Evolutionary conservation across 2,329 filamentous ascomycete genomes (phyloP).

Genomic region (Nigrospora oryzae): DNA sequence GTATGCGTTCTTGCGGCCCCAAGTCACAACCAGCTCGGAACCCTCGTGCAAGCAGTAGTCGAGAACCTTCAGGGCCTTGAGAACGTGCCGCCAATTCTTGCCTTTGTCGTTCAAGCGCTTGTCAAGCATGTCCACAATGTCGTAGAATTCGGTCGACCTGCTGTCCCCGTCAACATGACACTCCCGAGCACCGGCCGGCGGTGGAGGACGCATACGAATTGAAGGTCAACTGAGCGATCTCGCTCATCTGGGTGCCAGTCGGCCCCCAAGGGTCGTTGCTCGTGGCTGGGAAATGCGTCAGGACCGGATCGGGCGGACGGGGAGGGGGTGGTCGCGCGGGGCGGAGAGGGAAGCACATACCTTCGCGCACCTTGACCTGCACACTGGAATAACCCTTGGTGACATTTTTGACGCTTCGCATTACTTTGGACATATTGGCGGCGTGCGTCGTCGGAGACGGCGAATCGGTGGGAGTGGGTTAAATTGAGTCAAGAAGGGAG

Average conservation of each 20-base stretch:
- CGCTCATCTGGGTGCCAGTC: constrained; percentile 95
- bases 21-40: constrained; percentile 91
- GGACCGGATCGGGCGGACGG: constrained; percentile 1
- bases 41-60: constrained; percentile 98
- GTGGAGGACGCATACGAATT: constrained; percentile 64
- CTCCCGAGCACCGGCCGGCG: no score
- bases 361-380: constrained; percentile 97
- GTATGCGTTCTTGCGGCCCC: constrained; percentile 96
- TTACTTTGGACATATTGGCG: constrained; percentile 83
- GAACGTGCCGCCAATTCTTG: constrained; percentile 97
- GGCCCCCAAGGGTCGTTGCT: constrained; percentile 99
- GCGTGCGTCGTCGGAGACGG: constrained; percentile 4
- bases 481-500: not conserved
- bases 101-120: constrained; percentile 98
- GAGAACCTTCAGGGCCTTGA: constrained; percentile 94
- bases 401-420: constrained; percentile 97
- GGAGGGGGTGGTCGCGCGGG: not conserved
- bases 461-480: not conserved
- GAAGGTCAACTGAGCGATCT: constrained; percentile 96
- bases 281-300: constrained; percentile 58
- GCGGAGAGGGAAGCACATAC: constrained; percentile 34
- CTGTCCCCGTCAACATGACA: not conserved
- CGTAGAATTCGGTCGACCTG: constrained; percentile 94
- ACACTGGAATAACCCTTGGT: constrained; percentile 96
- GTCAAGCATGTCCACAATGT: constrained; percentile 99